A percentile compares a stretch with the other conserved stretches of the same genome.
Evolutionary conservation across 257 asterid species (phyloP).

Genomic region (Penstemon newberryi): DNA sequence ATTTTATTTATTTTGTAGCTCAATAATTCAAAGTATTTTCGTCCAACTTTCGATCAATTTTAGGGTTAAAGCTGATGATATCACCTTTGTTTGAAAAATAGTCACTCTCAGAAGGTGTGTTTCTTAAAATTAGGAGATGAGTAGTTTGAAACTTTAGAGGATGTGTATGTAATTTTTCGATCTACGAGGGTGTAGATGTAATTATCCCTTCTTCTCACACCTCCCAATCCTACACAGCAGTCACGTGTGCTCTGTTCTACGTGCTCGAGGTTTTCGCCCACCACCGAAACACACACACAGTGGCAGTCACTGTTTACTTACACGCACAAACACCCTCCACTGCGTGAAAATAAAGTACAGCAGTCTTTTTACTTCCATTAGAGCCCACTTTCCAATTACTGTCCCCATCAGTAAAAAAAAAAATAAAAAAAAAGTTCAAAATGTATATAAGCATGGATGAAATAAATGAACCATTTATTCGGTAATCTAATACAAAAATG

Average conservation of each 20-base stretch:
- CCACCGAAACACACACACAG: background rate
- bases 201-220: background rate
- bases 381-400: slow-evolving; percentile 29
- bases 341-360: slow-evolving; percentile 24
- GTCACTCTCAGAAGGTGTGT: no score
- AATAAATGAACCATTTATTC: slow-evolving; percentile 38
- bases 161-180: no score
- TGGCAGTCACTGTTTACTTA: background rate
- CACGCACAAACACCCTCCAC: slow-evolving; percentile 27
- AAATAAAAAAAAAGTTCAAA: slow-evolving; percentile 22
- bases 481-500: slow-evolving; percentile 26
- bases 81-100: no score
- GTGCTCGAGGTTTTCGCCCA: background rate
- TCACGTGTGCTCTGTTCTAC: slow-evolving; percentile 26
- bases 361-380: slow-evolving; percentile 26
- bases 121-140: no score
- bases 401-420: slow-evolving; percentile 9
- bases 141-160: no score
- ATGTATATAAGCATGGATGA: slow-evolving; percentile 37
- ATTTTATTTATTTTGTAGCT: no score
- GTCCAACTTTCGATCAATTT: no score
- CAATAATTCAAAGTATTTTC: no score
- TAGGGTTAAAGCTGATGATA: no score
- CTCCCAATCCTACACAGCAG: background rate
- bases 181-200: no score